Base-by-base conservation (phyloP, 2,329 filamentous ascomycete species). In the Ceratocystis ficicola region DNA sequence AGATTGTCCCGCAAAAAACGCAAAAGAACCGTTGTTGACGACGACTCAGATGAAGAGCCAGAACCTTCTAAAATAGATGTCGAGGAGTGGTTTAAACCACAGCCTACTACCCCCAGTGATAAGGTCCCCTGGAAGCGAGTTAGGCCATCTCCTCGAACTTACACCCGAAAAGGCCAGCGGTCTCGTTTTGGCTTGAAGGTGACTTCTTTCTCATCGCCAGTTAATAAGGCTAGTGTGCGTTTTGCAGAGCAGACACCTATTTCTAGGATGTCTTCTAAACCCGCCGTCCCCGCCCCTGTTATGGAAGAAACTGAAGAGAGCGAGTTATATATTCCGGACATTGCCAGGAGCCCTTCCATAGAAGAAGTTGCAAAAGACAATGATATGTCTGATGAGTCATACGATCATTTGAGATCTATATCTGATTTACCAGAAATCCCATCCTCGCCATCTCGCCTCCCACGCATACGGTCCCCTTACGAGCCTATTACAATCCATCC, bases 171-270 rank as follows among this genome's bases (percentile, higher is more conserved):
- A 17, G 59, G 52, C 22, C 52, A 63, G 10, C 64, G 25, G 12
- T 25, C 48, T 41, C 44, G 44, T 20, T 20, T 30, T 52, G 44
- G 28, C 25, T 22, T 12, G 55, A 44, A 28, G n/a, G 25, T 44
- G 10, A 41, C 30, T n/a, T 46, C 44, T 64, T 41, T 44, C 62
- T 68, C 62, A 17, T 68, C 57, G 30, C 65, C 25, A 12, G 52
- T 22, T n/a, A n/a, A 65, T 28, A 46, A 65, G 20, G 41, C 63
- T 5, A 57, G 30, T 12, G 63, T 55, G n/a, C 41, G 63, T 8
- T 28, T 44, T 8, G 28, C 12, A n/a, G 32, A 30, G 7, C 62
- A 46, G 25, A 20, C 25, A n/a, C 8, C 15, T 7, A 12, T 32
- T 7, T 28, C 22, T 15, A 48, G 20, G 48, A 30, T 28, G n/a